Evolutionary conservation across 441 rosid genomes (phyloP).

Genomic region (Pelargonium cotyledonis): DNA sequence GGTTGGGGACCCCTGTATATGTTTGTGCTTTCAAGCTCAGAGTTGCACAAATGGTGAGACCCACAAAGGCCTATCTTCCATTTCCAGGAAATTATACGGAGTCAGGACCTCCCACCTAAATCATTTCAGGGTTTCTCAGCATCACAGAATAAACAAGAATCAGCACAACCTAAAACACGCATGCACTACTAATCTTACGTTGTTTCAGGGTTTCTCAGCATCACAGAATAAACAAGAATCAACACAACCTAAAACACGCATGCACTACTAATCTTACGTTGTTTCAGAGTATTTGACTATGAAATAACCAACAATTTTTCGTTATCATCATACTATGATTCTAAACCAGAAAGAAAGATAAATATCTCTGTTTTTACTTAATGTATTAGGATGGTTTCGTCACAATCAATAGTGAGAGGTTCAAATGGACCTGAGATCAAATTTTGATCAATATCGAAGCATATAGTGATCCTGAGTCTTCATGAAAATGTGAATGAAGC

Average conservation of each 20-base stretch:
- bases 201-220: background rate
- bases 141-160: constrained; percentile 6
- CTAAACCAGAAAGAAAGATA: background rate
- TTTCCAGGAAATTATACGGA: background rate
- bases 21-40: constrained; percentile 11
- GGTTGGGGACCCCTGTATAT: background rate
- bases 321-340: background rate
- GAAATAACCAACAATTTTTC: background rate
- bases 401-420: background rate
- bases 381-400: background rate
- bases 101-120: background rate
- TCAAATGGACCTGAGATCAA: constrained; percentile 9
- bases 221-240: constrained; percentile 6
- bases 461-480: constrained; percentile 4
- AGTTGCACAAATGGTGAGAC: background rate
- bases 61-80: constrained; percentile 9
- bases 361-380: background rate
- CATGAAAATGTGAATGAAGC: background rate
- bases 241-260: background rate
- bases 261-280: constrained; percentile 3
- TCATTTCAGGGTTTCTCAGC: background rate
- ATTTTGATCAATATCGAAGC: background rate
- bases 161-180: background rate
- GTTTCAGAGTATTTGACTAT: background rate
- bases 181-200: constrained; percentile 3